Conservation (phyloP, 1,139 yeast species). For the Geotrichum citri-aurantii region DNA sequence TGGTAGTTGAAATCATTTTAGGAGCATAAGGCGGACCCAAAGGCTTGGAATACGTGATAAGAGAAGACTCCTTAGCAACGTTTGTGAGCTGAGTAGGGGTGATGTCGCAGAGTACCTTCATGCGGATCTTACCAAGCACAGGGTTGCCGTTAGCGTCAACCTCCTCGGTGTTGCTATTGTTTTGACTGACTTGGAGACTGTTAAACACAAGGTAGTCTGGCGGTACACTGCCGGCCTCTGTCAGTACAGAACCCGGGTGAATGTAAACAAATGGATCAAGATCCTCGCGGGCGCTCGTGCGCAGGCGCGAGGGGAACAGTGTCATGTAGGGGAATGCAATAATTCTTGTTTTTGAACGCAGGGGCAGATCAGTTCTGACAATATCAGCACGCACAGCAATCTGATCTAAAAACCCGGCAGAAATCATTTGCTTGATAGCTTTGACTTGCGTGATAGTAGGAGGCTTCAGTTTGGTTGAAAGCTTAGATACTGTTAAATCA, state of each 20-base stretch:
- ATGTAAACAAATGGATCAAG: conserved; percentile 59
- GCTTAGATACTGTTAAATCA: conserved; percentile 41
- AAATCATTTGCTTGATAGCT: conserved; percentile 82
- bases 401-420: conserved; percentile 91
- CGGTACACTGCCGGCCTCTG: conserved; percentile 56
- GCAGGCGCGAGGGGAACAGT: conserved; percentile 46
- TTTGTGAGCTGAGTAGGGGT: conserved; percentile 70
- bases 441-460: conserved; percentile 67
- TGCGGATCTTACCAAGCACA: conserved; percentile 41
- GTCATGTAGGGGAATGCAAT: conserved; percentile 70
- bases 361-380: conserved; percentile 49
- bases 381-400: conserved; percentile 80
- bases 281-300: conserved; percentile 28
- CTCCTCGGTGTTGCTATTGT: conserved; percentile 39
- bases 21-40: conserved; percentile 88
- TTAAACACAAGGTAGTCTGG: conserved; percentile 67
- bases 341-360: conserved; percentile 44
- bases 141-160: conserved; percentile 13
- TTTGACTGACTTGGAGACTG: conserved; percentile 16
- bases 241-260: conserved; percentile 67
- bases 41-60: conserved; percentile 83
- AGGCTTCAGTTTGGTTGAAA: conserved; percentile 52
- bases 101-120: conserved; percentile 73
- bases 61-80: conserved; percentile 64
- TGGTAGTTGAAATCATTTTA: conserved; percentile 50